Evolutionary conservation across 192 early-diverging fungal genomes (phyloP).

Genomic region (Backusella parvicylindrica): DNA sequence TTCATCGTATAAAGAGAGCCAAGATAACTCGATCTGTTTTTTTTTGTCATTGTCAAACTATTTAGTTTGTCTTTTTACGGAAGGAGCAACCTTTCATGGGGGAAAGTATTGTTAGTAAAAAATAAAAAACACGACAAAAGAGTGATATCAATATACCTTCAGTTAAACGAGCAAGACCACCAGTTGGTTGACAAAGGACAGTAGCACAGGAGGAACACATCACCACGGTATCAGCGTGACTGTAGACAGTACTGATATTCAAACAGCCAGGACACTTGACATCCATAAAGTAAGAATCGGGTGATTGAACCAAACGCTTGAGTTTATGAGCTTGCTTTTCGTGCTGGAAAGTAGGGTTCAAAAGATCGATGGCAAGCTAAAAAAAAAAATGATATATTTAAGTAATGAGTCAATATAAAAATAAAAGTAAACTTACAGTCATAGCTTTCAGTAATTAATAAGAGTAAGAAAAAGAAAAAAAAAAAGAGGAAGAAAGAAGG

Average conservation of each 20-base stretch:
- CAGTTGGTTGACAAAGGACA: constrained; percentile 98
- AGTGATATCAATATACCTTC: constrained; percentile 57
- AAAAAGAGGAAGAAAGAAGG: neutral
- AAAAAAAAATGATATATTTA: neutral
- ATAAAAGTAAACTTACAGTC: neutral
- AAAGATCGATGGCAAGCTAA: constrained; percentile 84
- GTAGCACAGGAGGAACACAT: constrained; percentile 92
- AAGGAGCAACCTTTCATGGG: constrained; percentile 6
- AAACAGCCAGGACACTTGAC: constrained; percentile 94
- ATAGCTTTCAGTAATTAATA: neutral
- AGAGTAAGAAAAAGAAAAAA: neutral
- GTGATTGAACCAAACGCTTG: constrained; percentile 49
- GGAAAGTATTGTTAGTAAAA: neutral
- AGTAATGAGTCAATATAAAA: neutral
- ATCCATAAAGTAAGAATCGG: constrained; percentile 97
- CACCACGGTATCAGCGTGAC: constrained; percentile 98
- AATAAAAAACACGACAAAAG: neutral
- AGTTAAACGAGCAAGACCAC: constrained; percentile 95
- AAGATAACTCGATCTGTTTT: neutral
- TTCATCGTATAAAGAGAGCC: neutral
- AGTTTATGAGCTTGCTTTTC: constrained; percentile 61
- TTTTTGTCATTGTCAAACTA: neutral
- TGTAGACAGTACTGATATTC: constrained; percentile 98
- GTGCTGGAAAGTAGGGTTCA: constrained; percentile 74
- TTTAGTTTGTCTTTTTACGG: constrained; percentile 24